Evolutionary conservation across 2,329 filamentous ascomycete genomes (phyloP), one percentile per base, ranked within the genome.

Genomic region (Colletotrichum spinosum): DNA sequence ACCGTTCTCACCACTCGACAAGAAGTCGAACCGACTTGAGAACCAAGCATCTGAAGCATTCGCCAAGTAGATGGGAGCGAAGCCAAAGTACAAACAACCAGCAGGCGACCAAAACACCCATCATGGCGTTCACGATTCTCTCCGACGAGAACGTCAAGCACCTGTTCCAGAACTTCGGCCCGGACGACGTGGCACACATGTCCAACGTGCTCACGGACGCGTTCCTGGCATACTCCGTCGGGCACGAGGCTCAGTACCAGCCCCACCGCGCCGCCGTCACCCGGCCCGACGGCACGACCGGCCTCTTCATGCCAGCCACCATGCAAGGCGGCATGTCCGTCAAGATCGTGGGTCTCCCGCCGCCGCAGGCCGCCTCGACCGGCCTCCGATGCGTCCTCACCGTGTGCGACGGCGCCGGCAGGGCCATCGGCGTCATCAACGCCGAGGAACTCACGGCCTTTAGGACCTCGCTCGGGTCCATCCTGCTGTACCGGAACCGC

Each of bases 391-490:
- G 88, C 58, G 85, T 67, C 10, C 61, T 67, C 17, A 65, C 65
- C 33, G 50, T 67, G 13, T 67, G 65, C 55, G 65, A 67, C 52
- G 65, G 60, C 37, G 60, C 61, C 15, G 65, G 65, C 10, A 78
- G 81, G n/a, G 86, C 88, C 0, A 83, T 86, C 15, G 90, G 86
- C 1, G 76, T 91, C 15, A 79, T 92, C 66, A 91, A 90, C 69
- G 89, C 90, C 0, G 86, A 87, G 63, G 89, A 91, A 69, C 78
- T 92, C 15, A 92, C 90, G 0, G 88, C 88, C 1, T 92, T 92
- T 76, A 84, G 90, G 50, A 92, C 90, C 0, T 87, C 89, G 0
- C 78, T 92, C 11, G 86, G 62, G 13, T 65, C 62, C 9, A 53
- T 65, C 33, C 35, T 65, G 25, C 38, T 65, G 15, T 65, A 65